Evolutionary conservation across 2,329 filamentous ascomycete genomes (phyloP), one percentile per base, ranked within the genome.

Genomic region (Clarireedia homoeocarpa): DNA sequence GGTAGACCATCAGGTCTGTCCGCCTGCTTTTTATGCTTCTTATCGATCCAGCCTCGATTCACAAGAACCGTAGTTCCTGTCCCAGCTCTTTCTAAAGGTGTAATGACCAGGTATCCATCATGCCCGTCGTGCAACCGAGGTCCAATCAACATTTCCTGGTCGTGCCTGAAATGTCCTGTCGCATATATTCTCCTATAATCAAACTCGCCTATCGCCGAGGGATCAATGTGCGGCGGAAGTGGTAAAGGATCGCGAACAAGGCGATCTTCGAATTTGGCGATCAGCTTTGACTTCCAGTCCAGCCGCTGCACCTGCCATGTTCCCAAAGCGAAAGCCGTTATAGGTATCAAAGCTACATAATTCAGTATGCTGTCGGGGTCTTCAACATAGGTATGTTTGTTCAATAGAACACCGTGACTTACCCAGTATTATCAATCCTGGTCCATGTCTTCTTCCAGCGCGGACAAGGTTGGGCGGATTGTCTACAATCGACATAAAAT

Each of bases 301-400:
- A 99, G 81, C 10, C 94, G 87, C 71, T 95, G 84, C 53, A 99
- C 88, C 71, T 99, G 94, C 94, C 94, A 99, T 61, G 89, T 89
- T 30, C 94, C 94, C 15, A 99, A 84, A 54, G 78, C 76, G 71
- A 99, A 96, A 10, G 94, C 90, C 1, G 91, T 96, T 58, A 96
- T 73, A 49, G 94, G 94, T 66, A 99, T 97, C 52, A 95, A 59
- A 57, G 69, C 69, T 70, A 48, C 47, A 52, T 14, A 15, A 53
- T 45, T 39, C 30, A 34, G 30, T 12, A 34, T 34, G 10, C 30
- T 14, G 9, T 14, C 10, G 10, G 30, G 10, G 30, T 10, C 30
- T 34, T 34, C 30, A 5, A 4, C 4, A 12, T 34, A 34, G 30
- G 9, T 9, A 34, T 34, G 12, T 34, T 12, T 34, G 30, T 34